phyloP scores from a whole-genome alignment of 179 eudicot species.

The Silene noctiflora region DNA sequence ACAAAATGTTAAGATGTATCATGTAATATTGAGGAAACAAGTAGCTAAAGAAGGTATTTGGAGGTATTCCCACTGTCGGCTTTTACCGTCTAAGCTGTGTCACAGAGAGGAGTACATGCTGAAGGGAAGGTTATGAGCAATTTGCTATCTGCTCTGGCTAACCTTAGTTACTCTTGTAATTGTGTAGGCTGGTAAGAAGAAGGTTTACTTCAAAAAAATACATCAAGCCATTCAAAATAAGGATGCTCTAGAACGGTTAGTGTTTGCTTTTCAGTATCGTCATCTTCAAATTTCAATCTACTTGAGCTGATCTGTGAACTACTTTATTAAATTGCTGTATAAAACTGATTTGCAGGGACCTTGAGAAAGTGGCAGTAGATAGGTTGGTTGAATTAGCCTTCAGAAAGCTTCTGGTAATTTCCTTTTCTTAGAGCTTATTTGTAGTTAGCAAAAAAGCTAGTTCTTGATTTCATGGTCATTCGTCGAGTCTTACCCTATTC shows the following conservation, averaged over 20 bases:
- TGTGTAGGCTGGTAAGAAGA: conserved; percentile 53
- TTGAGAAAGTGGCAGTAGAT: conserved; percentile 71
- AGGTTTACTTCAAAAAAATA: conserved; percentile 47
- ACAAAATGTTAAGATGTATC: neutral
- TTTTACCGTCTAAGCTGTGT: neutral
- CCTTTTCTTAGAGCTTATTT: neutral
- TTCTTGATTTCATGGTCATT: neutral
- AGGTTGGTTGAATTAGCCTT: conserved; percentile 67
- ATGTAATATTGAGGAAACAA: neutral
- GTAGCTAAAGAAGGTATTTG: neutral
- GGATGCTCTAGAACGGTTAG: conserved; percentile 52
- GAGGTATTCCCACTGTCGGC: neutral
- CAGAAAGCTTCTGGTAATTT: conserved; percentile 70
- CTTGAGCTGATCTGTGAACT: conserved; percentile 6
- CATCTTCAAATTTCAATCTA: neutral
- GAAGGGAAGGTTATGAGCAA: neutral
- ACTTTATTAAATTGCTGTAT: conserved; percentile 8
- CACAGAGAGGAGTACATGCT: neutral
- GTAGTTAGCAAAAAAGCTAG: neutral
- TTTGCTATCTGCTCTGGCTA: conserved; percentile 3
- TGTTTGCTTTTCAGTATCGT: neutral
- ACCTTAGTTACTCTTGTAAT: conserved; percentile 15
- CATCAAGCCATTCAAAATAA: conserved; percentile 43
- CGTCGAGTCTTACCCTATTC: neutral
- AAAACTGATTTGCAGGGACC: conserved; percentile 48